Conservation (phyloP, 2,329 filamentous ascomycete genomes). For the Monilinia laxa region DNA sequence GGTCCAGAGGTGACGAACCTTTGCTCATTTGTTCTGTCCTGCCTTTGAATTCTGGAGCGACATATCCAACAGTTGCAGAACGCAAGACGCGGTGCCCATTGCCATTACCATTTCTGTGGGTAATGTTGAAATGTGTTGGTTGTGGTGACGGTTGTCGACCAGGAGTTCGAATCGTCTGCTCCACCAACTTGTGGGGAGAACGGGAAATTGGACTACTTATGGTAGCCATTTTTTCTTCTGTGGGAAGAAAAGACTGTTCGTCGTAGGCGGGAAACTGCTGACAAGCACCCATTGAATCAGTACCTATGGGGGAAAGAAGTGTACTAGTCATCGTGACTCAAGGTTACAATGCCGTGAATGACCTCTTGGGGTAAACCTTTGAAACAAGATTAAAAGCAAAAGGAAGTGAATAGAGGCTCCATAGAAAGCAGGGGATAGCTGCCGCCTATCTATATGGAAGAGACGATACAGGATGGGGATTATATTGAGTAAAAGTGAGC, state of each 20-base stretch:
- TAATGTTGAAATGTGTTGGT: slow-evolving; percentile 79
- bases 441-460: slow-evolving; percentile 14
- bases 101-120: slow-evolving; percentile 56
- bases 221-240: slow-evolving; percentile 31
- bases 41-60: slow-evolving; percentile 90
- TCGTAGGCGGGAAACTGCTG: slow-evolving; percentile 25
- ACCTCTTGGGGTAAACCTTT: not conserved
- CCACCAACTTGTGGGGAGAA: slow-evolving; percentile 31
- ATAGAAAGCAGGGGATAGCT: not conserved
- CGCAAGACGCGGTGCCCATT: slow-evolving; percentile 71
- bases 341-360: slow-evolving; percentile 4
- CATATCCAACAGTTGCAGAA: slow-evolving; percentile 89
- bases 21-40: slow-evolving; percentile 70
- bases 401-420: not conserved
- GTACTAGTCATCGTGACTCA: slow-evolving; percentile 19
- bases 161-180: slow-evolving; percentile 36
- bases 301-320: slow-evolving; percentile 22
- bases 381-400: not conserved
- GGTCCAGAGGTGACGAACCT: slow-evolving; percentile 30
- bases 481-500: not conserved
- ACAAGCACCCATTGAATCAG: slow-evolving; percentile 21
- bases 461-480: not conserved
- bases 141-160: slow-evolving; percentile 68
- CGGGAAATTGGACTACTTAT: slow-evolving; percentile 24
- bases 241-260: slow-evolving; percentile 22